Conservation (phyloP, 495 filamentous ascomycete genomes). For the Penicillium verhagenii region DNA sequence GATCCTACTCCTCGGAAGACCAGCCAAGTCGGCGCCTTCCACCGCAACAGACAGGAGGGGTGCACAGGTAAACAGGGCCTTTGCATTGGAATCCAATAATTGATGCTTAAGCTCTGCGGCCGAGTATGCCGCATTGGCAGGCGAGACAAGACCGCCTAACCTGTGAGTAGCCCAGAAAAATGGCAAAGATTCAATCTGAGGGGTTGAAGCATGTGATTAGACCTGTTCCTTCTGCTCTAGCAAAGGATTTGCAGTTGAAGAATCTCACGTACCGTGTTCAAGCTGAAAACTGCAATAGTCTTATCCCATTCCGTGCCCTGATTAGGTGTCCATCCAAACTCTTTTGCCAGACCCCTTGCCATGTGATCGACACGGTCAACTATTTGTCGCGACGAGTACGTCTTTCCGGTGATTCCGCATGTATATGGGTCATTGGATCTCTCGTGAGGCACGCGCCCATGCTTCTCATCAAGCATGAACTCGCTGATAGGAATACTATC, state of each 20-base stretch:
- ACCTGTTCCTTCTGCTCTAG: neutral
- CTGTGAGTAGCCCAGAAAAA: slow-evolving; percentile 75
- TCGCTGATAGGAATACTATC: slow-evolving; percentile 75
- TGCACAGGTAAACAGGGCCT: slow-evolving; percentile 75
- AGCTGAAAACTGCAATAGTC: slow-evolving; percentile 69
- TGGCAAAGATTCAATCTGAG: slow-evolving; percentile 76
- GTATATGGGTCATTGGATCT: slow-evolving; percentile 74
- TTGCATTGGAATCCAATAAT: slow-evolving; percentile 70
- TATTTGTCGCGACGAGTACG: slow-evolving; percentile 65
- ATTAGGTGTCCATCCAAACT: slow-evolving; percentile 74
- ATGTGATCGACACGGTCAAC: slow-evolving; percentile 66
- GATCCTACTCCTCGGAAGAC: slow-evolving; percentile 68
- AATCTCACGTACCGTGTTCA: slow-evolving; percentile 69
- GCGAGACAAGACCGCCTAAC: slow-evolving; percentile 70
- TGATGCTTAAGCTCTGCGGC: slow-evolving; percentile 75
- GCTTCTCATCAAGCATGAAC: slow-evolving; percentile 74
- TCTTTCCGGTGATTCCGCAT: slow-evolving; percentile 73
- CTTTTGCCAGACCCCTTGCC: slow-evolving; percentile 68
- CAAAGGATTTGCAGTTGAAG: neutral
- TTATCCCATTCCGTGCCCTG: slow-evolving; percentile 84
- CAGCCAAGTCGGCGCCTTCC: slow-evolving; percentile 62
- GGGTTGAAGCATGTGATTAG: neutral
- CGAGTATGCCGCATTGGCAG: slow-evolving; percentile 83
- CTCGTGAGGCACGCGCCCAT: slow-evolving; percentile 64
- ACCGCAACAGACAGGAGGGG: slow-evolving; percentile 70